Base-by-base conservation (phyloP, 805 yeast species). In the Metschnikowia similis region DNA sequence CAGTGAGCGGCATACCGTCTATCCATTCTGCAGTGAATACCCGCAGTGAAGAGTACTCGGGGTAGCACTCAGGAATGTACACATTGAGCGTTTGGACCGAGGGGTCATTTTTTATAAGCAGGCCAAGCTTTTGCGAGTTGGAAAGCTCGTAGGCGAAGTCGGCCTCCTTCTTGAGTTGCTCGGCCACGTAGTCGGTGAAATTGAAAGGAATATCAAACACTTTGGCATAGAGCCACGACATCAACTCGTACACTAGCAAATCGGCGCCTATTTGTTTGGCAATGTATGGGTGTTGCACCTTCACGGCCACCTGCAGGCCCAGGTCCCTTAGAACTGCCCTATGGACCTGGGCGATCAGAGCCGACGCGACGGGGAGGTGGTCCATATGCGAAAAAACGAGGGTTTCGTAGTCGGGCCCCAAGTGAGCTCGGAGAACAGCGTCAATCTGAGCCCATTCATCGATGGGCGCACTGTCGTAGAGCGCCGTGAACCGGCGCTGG, bases 21-120 rank as follows among this genome's bases (percentile, higher is more conserved):
- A 87, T 83, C 90, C 91, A 87, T 64, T 87, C 94, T 27, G 83
- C 76, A 10, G 82, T 75, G 40, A 87, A 63, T 2, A 87, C 81
- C 44, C 81, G 76, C 37, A 63, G 59, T 1, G 82, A 70, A 11
- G 84, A 67, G 28, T 71, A 51, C 4, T 79, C 72, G 0, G 69
- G 63, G 57, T 74, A 83, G 16, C 74, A 71, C 41, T 64, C 57
- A 2, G 94, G 95, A 13, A 87, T 71, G 59, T 83, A 76, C 5
- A 83, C 74, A 30, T 72, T 70, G n/a, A 51, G 47, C 13, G 58
- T 60, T 3, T 56, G 54, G 35, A 81, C 67, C 17, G 69, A 66
- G 1, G 63, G 48, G 56, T 84, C 89, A 2, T 54, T 48, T 2
- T 58, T 60, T n/a, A 84, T 69, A 26, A 70, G 55, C 2, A 54